Conservation (phyloP, 371 early-diverging fungal genomes). For the Coemansia sp. region DNA sequence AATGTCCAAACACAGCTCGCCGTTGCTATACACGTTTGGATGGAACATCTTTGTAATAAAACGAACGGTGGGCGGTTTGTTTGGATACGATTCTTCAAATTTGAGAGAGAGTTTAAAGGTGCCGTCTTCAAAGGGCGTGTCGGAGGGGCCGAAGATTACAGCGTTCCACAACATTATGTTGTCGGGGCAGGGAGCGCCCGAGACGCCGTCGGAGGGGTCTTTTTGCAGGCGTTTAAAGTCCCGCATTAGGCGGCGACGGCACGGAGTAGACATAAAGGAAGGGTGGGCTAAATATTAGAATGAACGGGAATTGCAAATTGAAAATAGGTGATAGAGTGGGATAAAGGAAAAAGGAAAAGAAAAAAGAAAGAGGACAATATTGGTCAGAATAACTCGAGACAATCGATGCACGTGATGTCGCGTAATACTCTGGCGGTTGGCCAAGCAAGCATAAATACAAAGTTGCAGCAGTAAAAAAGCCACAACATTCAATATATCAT, state of each 20-base stretch:
- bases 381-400: neutral
- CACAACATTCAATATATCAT: too few relatives aligned
- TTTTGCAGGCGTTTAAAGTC: constrained; percentile 96
- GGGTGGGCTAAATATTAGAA: neutral
- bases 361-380: neutral
- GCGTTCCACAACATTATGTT: constrained; percentile 97
- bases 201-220: constrained; percentile 88
- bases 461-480: too few relatives aligned
- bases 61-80: constrained; percentile 96
- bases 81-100: constrained; percentile 98
- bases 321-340: neutral
- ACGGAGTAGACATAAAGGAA: constrained; percentile 75
- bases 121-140: constrained; percentile 99
- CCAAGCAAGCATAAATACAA: too few relatives aligned
- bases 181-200: constrained; percentile 92
- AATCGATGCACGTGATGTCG: constrained; percentile 3
- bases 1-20: constrained; percentile 98
- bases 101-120: constrained; percentile 95
- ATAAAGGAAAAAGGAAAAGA: neutral
- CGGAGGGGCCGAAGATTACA: constrained; percentile 97
- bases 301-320: neutral
- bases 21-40: constrained; percentile 98
- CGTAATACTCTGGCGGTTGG: neutral
- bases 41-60: constrained; percentile 99
- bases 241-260: constrained; percentile 83